Base-by-base conservation (phyloP, 768 basidiomycete species). In the Ephemerocybe angulata region DNA sequence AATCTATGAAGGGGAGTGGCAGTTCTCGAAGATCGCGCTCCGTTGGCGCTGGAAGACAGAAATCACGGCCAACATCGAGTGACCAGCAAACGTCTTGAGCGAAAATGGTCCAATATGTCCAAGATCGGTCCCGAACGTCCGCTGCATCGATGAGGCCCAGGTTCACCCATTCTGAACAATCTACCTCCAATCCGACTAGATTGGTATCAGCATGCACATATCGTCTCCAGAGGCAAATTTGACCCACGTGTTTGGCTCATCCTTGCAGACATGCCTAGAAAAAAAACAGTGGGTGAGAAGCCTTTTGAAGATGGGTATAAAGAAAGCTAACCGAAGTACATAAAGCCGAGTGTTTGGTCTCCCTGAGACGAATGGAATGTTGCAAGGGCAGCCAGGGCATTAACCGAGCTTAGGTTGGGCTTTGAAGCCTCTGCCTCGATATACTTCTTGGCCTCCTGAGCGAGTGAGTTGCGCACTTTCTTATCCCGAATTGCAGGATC, bases 21-120 rank as follows among this genome's bases (percentile, higher is more conserved):
- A 81, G 70, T 15, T 64, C 65, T 37, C 71, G 68, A 21, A 64
- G 56, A 28, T 71, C 70, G 22, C 69, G 64, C 11, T 61, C 57
- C 3, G 57, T 54, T 2, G 74, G 76, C 4, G 69, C 63, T 1
- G 76, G 63, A 22, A 83, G 72, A 52, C 75, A 77, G 63, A 79
- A 81, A 50, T 85, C 83, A 21, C 84, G 76, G 7, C 84, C 84
- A n/a, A 85, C 82, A 48, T 84, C 84, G 0, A 85, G 70, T 1
- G 81, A 82, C 84, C 84, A 85, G 50, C 81, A 84, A 5, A 83
- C 79, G 52, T 86, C 84, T 76, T 83, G 11, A 21, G 35, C 43
- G 44, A n/a, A n/a, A 37, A 55, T 44, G 12, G 46, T 42, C 46
- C 42, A 48, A 49, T 52, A 31, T 11, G 35, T 3, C 10, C 11